A percentile compares a stretch with the other conserved stretches of the same genome.
Evolutionary conservation across 208 protist genomes (phyloP).

Genomic region (Leishmania gerbilli): DNA sequence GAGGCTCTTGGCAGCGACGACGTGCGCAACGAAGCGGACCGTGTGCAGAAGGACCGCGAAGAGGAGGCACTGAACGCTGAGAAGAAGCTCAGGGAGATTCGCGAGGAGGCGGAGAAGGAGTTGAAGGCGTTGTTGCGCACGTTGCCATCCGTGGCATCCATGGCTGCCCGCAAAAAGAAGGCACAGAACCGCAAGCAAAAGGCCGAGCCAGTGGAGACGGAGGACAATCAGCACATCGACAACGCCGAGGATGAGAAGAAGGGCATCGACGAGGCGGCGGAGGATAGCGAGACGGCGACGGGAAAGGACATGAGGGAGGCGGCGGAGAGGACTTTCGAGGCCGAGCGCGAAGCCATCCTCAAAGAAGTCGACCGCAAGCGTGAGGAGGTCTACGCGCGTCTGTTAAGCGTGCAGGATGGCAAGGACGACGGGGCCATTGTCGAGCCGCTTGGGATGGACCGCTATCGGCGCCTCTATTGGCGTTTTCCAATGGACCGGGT

Average conservation of each 20-base stretch:
- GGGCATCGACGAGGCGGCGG: conserved; percentile 10
- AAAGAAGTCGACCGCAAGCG: conserved; percentile 40
- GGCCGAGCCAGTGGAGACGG: not conserved
- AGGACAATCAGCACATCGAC: not conserved
- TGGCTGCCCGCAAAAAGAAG: conserved; percentile 1
- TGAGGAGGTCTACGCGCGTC: conserved; percentile 33
- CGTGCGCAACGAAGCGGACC: conserved; percentile 62
- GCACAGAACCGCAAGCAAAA: not conserved
- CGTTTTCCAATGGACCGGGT: conserved; percentile 74
- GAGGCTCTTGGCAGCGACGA: conserved; percentile 58
- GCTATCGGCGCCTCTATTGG: conserved; percentile 88
- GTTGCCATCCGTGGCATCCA: conserved; percentile 21
- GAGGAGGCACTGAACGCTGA: conserved; percentile 47
- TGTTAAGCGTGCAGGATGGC: conserved; percentile 47
- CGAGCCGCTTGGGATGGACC: conserved; percentile 82
- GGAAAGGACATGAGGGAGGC: not conserved
- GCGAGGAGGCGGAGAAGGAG: conserved; percentile 80
- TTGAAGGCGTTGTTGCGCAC: conserved; percentile 59
- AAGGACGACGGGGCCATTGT: conserved; percentile 61
- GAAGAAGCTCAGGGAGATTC: conserved; percentile 64
- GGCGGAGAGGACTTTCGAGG: conserved; percentile 29
- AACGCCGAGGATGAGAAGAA: conserved; percentile 7
- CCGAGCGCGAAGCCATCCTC: conserved; percentile 39
- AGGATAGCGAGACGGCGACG: not conserved
- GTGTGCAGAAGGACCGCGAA: conserved; percentile 50